Percentiles rank a stretch among this genome's conserved stretches.
phyloP scores from a whole-genome alignment of 805 yeast species.

The Maudiozyma pseudohumilis region DNA sequence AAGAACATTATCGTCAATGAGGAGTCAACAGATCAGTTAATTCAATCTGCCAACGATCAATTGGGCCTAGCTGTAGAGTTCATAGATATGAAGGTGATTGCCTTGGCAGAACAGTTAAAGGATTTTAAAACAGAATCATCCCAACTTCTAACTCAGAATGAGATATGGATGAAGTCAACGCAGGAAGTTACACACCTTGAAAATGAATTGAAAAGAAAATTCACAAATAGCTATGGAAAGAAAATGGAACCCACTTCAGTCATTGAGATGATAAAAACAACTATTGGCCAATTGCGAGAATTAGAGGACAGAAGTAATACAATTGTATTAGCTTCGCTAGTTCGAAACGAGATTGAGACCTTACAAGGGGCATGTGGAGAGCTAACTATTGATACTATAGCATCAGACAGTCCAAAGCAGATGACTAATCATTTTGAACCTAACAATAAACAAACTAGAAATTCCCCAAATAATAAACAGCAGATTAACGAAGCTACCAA shows the following conservation, averaged over 20 bases:
- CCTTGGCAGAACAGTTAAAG: slow-evolving; percentile 17
- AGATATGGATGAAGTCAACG: slow-evolving; percentile 20
- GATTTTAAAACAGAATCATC: slow-evolving; percentile 18
- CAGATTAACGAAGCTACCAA: no score
- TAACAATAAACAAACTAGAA: no score
- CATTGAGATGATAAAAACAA: slow-evolving; percentile 1
- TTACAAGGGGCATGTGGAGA: slow-evolving; percentile 16
- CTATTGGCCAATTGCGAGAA: slow-evolving; percentile 1
- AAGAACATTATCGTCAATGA: slow-evolving; percentile 5
- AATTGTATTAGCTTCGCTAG: slow-evolving; percentile 5
- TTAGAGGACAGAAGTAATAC: not conserved
- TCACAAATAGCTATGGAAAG: not conserved
- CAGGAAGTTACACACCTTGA: slow-evolving; percentile 16
- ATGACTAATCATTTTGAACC: no score
- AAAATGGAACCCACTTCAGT: not conserved
- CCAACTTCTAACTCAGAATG: slow-evolving; percentile 9
- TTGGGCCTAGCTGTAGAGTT: slow-evolving; percentile 17
- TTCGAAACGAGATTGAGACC: slow-evolving; percentile 14
- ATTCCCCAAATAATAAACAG: no score
- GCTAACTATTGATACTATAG: no score
- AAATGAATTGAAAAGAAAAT: slow-evolving; percentile 5
- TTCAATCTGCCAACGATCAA: slow-evolving; percentile 11
- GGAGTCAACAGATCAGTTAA: slow-evolving; percentile 4
- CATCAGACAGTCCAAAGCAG: no score
- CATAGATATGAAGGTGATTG: slow-evolving; percentile 17